Conservation (phyloP, 164 flowering plant genomes). For the Aristolochia californica region DNA sequence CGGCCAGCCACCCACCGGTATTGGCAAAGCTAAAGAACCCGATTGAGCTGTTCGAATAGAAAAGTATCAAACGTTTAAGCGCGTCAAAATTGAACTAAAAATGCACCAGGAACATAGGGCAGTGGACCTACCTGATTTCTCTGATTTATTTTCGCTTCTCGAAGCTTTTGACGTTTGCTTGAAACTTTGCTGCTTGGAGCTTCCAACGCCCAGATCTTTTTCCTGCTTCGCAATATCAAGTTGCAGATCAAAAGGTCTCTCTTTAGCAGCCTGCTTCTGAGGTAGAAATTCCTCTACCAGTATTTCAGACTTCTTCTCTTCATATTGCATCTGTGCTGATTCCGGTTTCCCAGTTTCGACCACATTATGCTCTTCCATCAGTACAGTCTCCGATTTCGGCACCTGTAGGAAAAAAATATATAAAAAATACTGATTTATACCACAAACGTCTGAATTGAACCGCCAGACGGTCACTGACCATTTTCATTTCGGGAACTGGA, state of each 20-base stretch:
- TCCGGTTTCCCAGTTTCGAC: constrained; percentile 16
- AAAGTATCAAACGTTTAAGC: constrained; percentile 1
- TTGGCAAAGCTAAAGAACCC: constrained; percentile 41
- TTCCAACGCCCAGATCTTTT: constrained; percentile 19
- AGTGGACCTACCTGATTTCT: constrained; percentile 46
- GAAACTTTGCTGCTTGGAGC: constrained; percentile 8
- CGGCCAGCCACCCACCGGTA: constrained; percentile 76
- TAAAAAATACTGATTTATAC: background rate
- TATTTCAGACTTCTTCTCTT: constrained; percentile 22
- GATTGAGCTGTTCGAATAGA: constrained; percentile 39
- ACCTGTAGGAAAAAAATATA: constrained; percentile 2
- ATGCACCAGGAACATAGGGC: background rate
- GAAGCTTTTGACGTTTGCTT: constrained; percentile 12
- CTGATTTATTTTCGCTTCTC: constrained; percentile 24
- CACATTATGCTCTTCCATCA: constrained; percentile 20
- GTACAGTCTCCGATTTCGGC: constrained; percentile 27
- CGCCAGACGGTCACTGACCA: constrained; percentile 27
- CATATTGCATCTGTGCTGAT: constrained; percentile 13
- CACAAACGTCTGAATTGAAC: background rate
- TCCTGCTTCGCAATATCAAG: constrained; percentile 54
- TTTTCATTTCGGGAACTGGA: constrained; percentile 23
- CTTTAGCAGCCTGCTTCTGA: constrained; percentile 26
- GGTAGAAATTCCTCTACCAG: constrained; percentile 25
- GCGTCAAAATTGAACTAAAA: background rate
- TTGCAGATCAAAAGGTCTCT: constrained; percentile 39